Conservation (phyloP, 2,329 filamentous ascomycete species). For the Dendrostoma leiphaemia region DNA sequence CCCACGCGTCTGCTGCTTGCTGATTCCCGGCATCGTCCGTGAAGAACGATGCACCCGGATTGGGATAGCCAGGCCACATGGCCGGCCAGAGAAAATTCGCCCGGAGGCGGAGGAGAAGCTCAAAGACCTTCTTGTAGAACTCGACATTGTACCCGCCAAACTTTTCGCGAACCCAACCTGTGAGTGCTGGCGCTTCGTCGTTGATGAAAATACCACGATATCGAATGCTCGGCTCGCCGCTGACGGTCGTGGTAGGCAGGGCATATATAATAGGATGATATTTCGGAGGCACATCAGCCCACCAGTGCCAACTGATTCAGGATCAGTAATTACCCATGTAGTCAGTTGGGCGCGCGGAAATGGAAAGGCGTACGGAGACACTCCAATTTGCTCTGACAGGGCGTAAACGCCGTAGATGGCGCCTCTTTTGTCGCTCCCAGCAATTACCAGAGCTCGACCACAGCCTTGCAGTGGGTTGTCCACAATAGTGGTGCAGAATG, state of each 20-base stretch:
- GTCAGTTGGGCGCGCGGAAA: not conserved
- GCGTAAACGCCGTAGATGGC: constrained; percentile 60
- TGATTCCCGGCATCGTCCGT: constrained; percentile 60
- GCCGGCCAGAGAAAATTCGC: constrained; percentile 69
- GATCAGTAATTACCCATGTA: not conserved
- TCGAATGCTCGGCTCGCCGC: constrained; percentile 54
- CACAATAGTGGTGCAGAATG: constrained; percentile 49
- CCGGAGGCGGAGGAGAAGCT: constrained; percentile 57
- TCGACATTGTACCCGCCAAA: constrained; percentile 37
- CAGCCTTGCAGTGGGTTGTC: constrained; percentile 44
- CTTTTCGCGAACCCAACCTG: constrained; percentile 14
- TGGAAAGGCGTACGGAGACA: constrained; percentile 45
- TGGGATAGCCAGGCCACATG: constrained; percentile 55
- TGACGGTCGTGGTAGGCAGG: constrained; percentile 41
- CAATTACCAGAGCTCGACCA: constrained; percentile 51
- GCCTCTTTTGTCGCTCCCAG: constrained; percentile 57
- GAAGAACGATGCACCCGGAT: constrained; percentile 55
- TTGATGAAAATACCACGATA: constrained; percentile 64
- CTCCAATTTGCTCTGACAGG: constrained; percentile 60
- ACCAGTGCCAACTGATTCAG: constrained; percentile 51
- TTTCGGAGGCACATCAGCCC: constrained; percentile 54
- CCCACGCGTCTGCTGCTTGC: constrained; percentile 59
- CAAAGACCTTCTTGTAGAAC: constrained; percentile 63
- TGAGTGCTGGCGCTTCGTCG: constrained; percentile 57
- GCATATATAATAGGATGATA: constrained; percentile 49